phyloP scores from a whole-genome alignment of 2,329 filamentous ascomycete genomes.

The Diplodia mutila region DNA sequence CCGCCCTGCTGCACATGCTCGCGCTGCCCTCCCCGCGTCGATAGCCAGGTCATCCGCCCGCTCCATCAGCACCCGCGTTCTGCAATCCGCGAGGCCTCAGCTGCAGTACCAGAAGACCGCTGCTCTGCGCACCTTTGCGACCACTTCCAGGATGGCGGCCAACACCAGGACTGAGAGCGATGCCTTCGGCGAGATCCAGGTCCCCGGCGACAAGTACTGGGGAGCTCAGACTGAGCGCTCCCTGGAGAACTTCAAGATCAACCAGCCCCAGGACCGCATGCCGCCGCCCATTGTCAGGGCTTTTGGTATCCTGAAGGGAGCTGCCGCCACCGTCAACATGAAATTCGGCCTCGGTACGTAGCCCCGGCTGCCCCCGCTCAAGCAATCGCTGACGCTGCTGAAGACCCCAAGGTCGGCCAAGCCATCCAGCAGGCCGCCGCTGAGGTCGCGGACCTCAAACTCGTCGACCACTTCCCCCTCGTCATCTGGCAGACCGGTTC shows the following conservation, averaged over 20 bases:
- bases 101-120: not conserved
- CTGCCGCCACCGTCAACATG: constrained; percentile 94
- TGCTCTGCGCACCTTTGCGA: constrained; percentile 36
- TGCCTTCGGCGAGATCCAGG: constrained; percentile 96
- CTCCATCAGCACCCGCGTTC: constrained; percentile 19
- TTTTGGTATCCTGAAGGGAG: constrained; percentile 96
- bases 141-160: constrained; percentile 41
- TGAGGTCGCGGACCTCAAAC: constrained; percentile 91
- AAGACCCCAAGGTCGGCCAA: constrained; percentile 84
- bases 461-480: constrained; percentile 95
- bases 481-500: constrained; percentile 99
- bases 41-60: constrained; percentile 23
- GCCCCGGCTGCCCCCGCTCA: not conserved
- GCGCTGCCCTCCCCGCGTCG: constrained; percentile 31
- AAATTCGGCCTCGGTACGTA: constrained; percentile 78
- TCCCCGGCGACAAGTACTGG: constrained; percentile 94
- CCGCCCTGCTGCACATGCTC: constrained; percentile 43
- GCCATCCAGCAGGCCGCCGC: constrained; percentile 91
- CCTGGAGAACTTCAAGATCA: constrained; percentile 97
- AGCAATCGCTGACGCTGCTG: constrained; percentile 26
- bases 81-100: constrained; percentile 13
- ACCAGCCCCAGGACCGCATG: constrained; percentile 99
- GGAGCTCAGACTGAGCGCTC: constrained; percentile 96
- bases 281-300: constrained; percentile 88
- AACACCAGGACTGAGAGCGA: constrained; percentile 84